A percentile compares a stretch with the other conserved stretches of the same genome.
Evolutionary conservation across 306 rosid species (phyloP).

Genomic region (Prunus salicina): DNA sequence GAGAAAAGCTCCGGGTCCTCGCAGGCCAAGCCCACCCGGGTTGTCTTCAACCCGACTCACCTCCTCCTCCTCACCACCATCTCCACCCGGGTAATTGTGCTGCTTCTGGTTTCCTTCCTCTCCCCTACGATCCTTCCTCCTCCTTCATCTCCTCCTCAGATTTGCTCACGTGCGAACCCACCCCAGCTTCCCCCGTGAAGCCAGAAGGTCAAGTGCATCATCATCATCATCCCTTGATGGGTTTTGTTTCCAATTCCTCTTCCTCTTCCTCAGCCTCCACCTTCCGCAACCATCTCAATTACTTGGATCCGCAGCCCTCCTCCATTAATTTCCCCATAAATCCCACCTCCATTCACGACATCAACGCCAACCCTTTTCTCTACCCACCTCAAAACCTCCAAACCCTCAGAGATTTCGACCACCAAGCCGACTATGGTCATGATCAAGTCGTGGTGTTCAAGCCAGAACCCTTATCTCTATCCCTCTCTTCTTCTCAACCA

Average conservation of each 20-base stretch:
- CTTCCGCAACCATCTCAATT: slow-evolving; percentile 32
- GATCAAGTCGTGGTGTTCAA: slow-evolving; percentile 40
- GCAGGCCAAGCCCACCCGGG: slow-evolving; percentile 18
- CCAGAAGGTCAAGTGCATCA: slow-evolving; percentile 25
- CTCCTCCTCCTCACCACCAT: background rate
- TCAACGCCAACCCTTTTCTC: slow-evolving; percentile 41
- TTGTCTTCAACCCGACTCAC: slow-evolving; percentile 26
- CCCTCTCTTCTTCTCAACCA: slow-evolving; percentile 57
- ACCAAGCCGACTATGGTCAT: slow-evolving; percentile 12
- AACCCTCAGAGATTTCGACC: slow-evolving; percentile 32
- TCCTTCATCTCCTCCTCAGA: slow-evolving; percentile 46
- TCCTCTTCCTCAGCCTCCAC: slow-evolving; percentile 29
- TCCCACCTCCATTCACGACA: slow-evolving; percentile 34
- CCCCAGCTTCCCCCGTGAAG: slow-evolving; percentile 16
- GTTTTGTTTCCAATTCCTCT: slow-evolving; percentile 24
- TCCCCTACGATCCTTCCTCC: slow-evolving; percentile 42
- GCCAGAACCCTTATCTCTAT: slow-evolving; percentile 72
- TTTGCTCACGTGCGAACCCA: slow-evolving; percentile 25
- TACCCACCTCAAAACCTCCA: slow-evolving; percentile 27
- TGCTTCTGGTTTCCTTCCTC: slow-evolving; percentile 27
- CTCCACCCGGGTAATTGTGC: slow-evolving; percentile 9
- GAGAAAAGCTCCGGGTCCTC: slow-evolving; percentile 68
- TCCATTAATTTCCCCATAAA: slow-evolving; percentile 21
- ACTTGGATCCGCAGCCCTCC: slow-evolving; percentile 47
- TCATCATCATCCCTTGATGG: slow-evolving; percentile 34